These are phyloP conservation scores for Cercospora sp. DNA, from an alignment of 2,329 filamentous ascomycete species.

Conservation along the genomic window DNA sequence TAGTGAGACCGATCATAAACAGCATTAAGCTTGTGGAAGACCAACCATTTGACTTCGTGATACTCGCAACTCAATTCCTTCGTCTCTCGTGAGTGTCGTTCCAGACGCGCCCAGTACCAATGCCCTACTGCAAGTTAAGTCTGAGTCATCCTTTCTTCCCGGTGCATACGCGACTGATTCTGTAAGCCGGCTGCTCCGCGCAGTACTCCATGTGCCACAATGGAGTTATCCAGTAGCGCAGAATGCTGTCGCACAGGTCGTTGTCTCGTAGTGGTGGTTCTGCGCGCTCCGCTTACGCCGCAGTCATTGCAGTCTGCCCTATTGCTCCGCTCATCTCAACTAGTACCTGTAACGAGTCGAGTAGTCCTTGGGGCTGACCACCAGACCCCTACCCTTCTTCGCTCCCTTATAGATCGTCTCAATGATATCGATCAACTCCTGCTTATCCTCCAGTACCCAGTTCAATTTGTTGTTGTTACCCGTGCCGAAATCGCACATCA, in stretches of 20 bases:
- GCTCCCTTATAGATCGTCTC: slow-evolving; percentile 98
- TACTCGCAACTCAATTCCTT: background rate
- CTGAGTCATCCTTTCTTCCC: background rate
- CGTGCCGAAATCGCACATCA: slow-evolving; percentile 97
- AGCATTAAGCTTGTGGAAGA: slow-evolving; percentile 4
- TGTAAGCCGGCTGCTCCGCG: background rate
- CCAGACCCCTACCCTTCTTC: slow-evolving; percentile 94
- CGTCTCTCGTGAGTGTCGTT: background rate
- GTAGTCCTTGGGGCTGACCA: slow-evolving; percentile 90
- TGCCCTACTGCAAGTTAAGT: too few relatives aligned
- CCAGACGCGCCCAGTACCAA: background rate
- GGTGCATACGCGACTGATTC: background rate
- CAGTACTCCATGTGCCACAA: background rate
- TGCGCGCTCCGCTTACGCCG: background rate
- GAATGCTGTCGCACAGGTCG: background rate
- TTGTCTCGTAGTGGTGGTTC: background rate
- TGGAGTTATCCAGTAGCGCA: background rate
- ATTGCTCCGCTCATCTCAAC: background rate
- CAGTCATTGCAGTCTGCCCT: background rate
- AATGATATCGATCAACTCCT: slow-evolving; percentile 97
- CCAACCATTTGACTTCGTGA: slow-evolving; percentile 11
- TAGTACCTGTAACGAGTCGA: slow-evolving; percentile 70
- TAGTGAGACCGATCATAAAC: slow-evolving; percentile 6
- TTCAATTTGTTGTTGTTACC: slow-evolving; percentile 99
- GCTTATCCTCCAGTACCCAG: slow-evolving; percentile 95